Evolutionary conservation across 768 basidiomycete species (phyloP), one percentile per base, ranked within the genome.

Genomic region (Exsudoporus frostii): DNA sequence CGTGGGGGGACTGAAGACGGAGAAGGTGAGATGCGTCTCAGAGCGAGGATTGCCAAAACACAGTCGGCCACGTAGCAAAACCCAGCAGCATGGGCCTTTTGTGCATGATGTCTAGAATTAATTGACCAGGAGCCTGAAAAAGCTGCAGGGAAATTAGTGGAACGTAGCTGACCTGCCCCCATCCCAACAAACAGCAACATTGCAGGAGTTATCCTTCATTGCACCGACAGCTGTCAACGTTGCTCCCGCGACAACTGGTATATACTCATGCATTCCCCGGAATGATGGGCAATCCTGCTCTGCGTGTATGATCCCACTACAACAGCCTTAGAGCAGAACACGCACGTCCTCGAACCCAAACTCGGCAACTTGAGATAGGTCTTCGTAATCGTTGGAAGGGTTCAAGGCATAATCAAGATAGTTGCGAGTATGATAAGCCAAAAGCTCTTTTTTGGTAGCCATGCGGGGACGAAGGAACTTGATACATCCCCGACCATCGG

Each of bases 21-120:
- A 30, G 33, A 49, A 47, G 65, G 57, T 1, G 61, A 58, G 6
- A 71, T 55, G 19, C 76, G 76, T 57, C 81, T 84, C 39, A 97
- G 77, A 5, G 79, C 74, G 51, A 95, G 79, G 53, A 97, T 84
- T 1, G 87, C 87, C 1, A 98, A 79, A 10, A 93, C 80, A 50
- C 88, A 85, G 65, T 98, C 95, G 2, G 92, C 89, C 20, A 98
- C 88, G 65, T 97, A 98, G 74, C 95, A 98, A 71, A 90, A 98
- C 0, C 95, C 95, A 4, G 89, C 83, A 1, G 93, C 93, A 39
- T 74, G 76, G 0, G 81, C 77, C 65, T 90, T 87, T 46, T 84
- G 80, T 0, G 90, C 90, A 61, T 97, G 95, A 61, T 96, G 95
- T 62, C 93, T 85, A 47, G 14, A 53, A 32, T 45, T 13, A 34